Evolutionary conservation across 140 eudicot species (phyloP), one percentile per base, ranked within the genome.

Genomic region (Cichorium intybus): DNA sequence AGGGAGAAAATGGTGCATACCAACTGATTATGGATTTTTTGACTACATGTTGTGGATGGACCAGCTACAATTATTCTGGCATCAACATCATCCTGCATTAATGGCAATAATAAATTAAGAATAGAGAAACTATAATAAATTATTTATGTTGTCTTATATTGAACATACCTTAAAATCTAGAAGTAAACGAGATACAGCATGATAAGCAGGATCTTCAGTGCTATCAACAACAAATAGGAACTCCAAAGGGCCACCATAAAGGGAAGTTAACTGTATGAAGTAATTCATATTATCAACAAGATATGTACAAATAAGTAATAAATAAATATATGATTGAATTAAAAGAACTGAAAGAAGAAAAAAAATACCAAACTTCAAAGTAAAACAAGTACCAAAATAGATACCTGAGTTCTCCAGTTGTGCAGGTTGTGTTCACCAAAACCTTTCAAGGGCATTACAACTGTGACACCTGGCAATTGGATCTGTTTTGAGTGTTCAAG

Each of bases 401-500:
- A 60, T 71, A 93, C 99, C 99, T 93, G 99, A 60, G 80, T 85
- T 84, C 90, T 82, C 99, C 99, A 93, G 76, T 93, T 93, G 77
- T 88, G 99, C 56, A 93, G 72, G 70, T 93, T 93, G 79, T 93
- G 99, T 72, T 93, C 99, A 54, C 99, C 99, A 54, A 85, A 93
- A 27, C 99, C 99, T 80, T 93, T 93, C 71, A 93, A 80, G 63
- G 99, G 99, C 99, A 93, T 93, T 64, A 93, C 95, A 75, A 93
- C 95, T 4, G 99, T 79, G 59, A 93, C 99, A 64, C 97, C 82
- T 17, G 99, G 99, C 72, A 93, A 74, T 48, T 88, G 82, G 75
- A 62, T 79, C 80, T 93, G 99, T 58, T 59, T 83, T 17, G 94
- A 88, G 62, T 93, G 97, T 80, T 93, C 99, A 24, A 93, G 95